These are phyloP conservation scores for Tinospora cordifolia DNA, from an alignment of 164 flowering plant genomes.

Conservation along the genomic window DNA sequence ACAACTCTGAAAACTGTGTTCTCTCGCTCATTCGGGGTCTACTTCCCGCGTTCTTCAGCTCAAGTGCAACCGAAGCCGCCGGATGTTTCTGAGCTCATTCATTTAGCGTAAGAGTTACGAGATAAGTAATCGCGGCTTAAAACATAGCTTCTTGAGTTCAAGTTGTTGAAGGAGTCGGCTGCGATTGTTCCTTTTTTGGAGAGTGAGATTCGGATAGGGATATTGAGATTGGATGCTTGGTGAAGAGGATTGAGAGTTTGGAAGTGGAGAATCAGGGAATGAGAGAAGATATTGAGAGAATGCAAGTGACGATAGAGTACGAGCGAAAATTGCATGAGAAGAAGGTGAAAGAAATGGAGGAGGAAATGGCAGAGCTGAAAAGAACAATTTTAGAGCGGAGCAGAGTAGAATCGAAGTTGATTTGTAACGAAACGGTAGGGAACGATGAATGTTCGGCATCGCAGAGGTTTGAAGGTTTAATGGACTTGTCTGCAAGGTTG, in stretches of 20 bases:
- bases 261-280: constrained; percentile 48
- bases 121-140: constrained; percentile 59
- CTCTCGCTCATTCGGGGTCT: constrained; percentile 76
- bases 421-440: constrained; percentile 12
- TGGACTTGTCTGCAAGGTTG: constrained; percentile 34
- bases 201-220: constrained; percentile 43
- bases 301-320: constrained; percentile 27
- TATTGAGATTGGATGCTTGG: constrained; percentile 27
- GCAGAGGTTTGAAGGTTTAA: constrained; percentile 45
- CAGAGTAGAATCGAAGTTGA: no score
- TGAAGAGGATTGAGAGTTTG: constrained; percentile 29
- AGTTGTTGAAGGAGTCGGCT: constrained; percentile 58
- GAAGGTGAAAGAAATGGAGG: constrained; percentile 28
- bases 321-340: constrained; percentile 23
- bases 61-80: constrained; percentile 90
- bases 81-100: constrained; percentile 65
- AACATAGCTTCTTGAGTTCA: constrained; percentile 65
- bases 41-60: constrained; percentile 84
- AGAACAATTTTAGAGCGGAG: constrained; percentile 18
- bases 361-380: constrained; percentile 34
- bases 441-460: constrained; percentile 40
- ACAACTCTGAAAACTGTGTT: constrained; percentile 33
- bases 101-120: constrained; percentile 60
- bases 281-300: constrained; percentile 30
- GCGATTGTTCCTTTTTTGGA: constrained; percentile 69